Conservation (phyloP, 306 rosid species). For the Trichosanthes cucumerina region DNA sequence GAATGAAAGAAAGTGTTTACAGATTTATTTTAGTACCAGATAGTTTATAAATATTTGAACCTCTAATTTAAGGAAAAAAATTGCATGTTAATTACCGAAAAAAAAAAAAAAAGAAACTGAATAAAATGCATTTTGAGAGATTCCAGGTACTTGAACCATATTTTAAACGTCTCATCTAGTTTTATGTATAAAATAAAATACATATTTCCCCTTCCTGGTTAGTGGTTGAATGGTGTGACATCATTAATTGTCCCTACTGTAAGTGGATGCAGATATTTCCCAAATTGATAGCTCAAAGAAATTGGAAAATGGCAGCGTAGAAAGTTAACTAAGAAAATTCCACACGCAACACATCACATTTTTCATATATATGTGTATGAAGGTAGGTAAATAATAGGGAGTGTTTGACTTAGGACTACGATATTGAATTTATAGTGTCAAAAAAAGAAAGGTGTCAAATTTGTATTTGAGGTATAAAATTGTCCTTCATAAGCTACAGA, state of each 20-base stretch:
- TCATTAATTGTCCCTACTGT: neutral
- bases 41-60: too few species aligned
- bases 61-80: too few species aligned
- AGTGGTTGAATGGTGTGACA: conserved; percentile 1
- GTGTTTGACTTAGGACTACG: neutral
- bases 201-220: neutral
- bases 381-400: neutral
- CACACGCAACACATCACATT: neutral
- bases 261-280: neutral
- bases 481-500: neutral
- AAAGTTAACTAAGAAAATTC: neutral
- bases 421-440: too few species aligned
- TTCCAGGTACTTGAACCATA: neutral
- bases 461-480: neutral
- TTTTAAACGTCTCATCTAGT: neutral
- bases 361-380: neutral
- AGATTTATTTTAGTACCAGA: too few species aligned
- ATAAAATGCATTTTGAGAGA: neutral
- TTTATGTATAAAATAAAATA: neutral
- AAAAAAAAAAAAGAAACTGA: neutral
- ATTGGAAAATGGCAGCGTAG: neutral
- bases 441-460: neutral
- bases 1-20: too few species aligned
- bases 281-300: neutral
- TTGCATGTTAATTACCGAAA: neutral